phyloP scores from a whole-genome alignment of 208 protist genomes.

The Vickermania ingenoplastis region DNA sequence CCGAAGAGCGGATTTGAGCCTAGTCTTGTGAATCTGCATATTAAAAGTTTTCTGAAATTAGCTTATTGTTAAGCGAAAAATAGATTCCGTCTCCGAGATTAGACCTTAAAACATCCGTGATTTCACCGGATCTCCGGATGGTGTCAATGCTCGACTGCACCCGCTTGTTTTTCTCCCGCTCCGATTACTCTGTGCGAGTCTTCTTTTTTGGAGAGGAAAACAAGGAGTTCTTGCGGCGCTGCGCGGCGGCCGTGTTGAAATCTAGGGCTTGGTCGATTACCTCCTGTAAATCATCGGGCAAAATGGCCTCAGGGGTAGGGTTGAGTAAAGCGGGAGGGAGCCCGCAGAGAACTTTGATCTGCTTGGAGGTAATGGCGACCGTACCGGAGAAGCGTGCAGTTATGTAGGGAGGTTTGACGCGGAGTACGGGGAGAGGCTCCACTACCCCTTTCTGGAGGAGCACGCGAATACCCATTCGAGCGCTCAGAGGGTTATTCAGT shows the following conservation, averaged over 20 bases:
- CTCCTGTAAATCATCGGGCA: slow-evolving; percentile 26
- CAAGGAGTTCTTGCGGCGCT: slow-evolving; percentile 13
- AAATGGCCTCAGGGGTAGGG: slow-evolving; percentile 18
- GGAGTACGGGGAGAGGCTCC: slow-evolving; percentile 46
- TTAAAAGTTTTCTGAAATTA: too few relatives aligned
- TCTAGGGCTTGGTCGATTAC: slow-evolving; percentile 32
- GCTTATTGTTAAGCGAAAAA: too few relatives aligned
- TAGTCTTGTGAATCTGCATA: too few relatives aligned
- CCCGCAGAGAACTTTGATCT: slow-evolving; percentile 68
- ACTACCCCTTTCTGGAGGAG: slow-evolving; percentile 51
- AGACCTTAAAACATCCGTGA: too few relatives aligned
- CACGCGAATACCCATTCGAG: slow-evolving; percentile 56
- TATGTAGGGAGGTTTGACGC: slow-evolving; percentile 44
- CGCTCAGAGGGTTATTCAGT: slow-evolving; percentile 45
- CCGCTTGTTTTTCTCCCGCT: too few relatives aligned
- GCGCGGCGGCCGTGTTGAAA: slow-evolving; percentile 19
- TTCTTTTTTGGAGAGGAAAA: slow-evolving; percentile 16
- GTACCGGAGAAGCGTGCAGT: slow-evolving; percentile 77
- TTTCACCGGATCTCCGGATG: too few relatives aligned
- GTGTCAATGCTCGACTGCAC: too few relatives aligned
- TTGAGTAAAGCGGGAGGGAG: slow-evolving; percentile 25
- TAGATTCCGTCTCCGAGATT: too few relatives aligned
- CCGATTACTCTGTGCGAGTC: not conserved
- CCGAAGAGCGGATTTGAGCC: too few relatives aligned
- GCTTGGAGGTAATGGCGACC: slow-evolving; percentile 57